phyloP scores from a whole-genome alignment of 2,329 filamentous ascomycete genomes.

The Helotiales sp. region DNA sequence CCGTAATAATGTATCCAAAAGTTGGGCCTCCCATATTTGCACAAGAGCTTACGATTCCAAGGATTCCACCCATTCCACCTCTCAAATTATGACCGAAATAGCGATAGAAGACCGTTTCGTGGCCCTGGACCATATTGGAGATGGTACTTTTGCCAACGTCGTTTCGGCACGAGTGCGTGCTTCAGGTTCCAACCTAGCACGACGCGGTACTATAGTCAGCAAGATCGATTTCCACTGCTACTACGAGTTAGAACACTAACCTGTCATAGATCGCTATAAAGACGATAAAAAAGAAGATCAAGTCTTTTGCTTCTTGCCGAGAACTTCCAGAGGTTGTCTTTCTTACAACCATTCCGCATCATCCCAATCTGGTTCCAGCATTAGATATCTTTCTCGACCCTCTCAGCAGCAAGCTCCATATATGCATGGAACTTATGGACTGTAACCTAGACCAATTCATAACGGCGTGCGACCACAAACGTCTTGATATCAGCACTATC shows the following conservation, averaged over 20 bases:
- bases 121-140: conserved; percentile 95
- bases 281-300: conserved; percentile 99
- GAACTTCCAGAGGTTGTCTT: conserved; percentile 98
- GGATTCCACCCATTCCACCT: no score
- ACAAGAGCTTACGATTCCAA: no score
- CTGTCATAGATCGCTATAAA: conserved; percentile 96
- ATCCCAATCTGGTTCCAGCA: conserved; percentile 91
- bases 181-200: conserved; percentile 85
- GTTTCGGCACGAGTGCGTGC: conserved; percentile 88
- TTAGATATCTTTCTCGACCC: conserved; percentile 98
- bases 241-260: conserved; percentile 22
- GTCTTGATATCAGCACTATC: conserved; percentile 84
- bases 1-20: no score
- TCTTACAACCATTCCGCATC: conserved; percentile 82
- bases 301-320: conserved; percentile 86
- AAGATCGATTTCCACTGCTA: no score
- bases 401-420: conserved; percentile 94
- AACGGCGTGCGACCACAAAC: conserved; percentile 97
- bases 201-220: conserved; percentile 89
- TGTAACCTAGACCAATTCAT: conserved; percentile 98
- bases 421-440: conserved; percentile 99
- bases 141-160: conserved; percentile 98
- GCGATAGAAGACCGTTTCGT: conserved; percentile 94
- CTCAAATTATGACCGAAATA: no score
- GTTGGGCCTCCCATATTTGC: no score